Base-by-base conservation (phyloP, 1,139 yeast species). In the Kurtzmaniella natalensis region DNA sequence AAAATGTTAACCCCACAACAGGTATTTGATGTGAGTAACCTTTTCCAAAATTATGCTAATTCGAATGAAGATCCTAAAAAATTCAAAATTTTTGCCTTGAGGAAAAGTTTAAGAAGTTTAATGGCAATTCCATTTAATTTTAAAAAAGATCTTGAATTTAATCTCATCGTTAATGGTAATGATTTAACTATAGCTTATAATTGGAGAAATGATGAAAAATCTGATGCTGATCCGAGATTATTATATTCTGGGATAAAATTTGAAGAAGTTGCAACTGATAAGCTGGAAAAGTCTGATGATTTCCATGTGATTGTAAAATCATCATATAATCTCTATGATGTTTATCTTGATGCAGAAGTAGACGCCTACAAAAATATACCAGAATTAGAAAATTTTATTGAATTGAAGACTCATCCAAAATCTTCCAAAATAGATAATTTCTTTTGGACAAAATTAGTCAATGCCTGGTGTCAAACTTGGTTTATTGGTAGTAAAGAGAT, bases 281-380 rank as follows among this genome's bases (percentile, higher is more conserved):
- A 26, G 4, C 9, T 6, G 7, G 29, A 26, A 7, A n/a, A 17
- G 3, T 17, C 18, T 17, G 9, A 11, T 3, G 19, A 18, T 17
- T 26, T 26, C 29, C 29, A 26, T 18, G 17, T 18, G 10, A n/a
- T 26, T 10, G 29, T 26, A 9, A 26, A 18, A 6, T 17, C 29
- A 5, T 17, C 20, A 7, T 26, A 18, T n/a, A 14, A 18, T 17
- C 8, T 17, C 4, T 10, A 17, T 9, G 19, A 26, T 26, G 21
- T 26, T 10, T 26, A 15, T 17, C 29, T 26, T 5, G 29, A 26
- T 18, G 29, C 29, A 3, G 29, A 26, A 11, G 29, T 26, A n/a
- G 29, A 26, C 17, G 29, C 29, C 8, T 26, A 18, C 11, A 5
- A 13, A 17, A 14, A 18, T 17, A 13, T 6, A 9, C 20, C 18